Base-by-base conservation (phyloP, 202 grass and related monocot genomes). In the Carex arenaria region DNA sequence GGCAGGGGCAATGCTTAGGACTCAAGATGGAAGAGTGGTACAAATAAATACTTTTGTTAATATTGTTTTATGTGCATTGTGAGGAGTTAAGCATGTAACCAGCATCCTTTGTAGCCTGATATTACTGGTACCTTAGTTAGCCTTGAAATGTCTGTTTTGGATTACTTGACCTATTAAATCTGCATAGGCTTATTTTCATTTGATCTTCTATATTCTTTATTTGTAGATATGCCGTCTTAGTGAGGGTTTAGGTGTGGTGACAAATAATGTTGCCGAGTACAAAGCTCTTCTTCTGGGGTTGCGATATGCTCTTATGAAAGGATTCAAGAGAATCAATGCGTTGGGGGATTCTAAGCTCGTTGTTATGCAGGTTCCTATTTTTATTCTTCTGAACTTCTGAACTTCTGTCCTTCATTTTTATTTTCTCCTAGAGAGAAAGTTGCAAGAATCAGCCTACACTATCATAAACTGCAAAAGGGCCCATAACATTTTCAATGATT, bases 211-310 rank as follows among this genome's bases (percentile, higher is more conserved):
- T 85, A 7, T 66, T 64, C 19, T 67, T 61, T 87, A 69, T 57
- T 69, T 90, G 84, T 86, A 92, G 91, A 91, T 97, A 91, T 94
- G 80, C 79, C 88, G 84, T 43, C 72, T 94, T 67, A 84, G 92
- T 77, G 92, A 97, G 85, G 94, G 92, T 83, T 88, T 97, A 87
- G 92, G 90, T 88, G 49, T 92, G 18, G 83, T 20, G 66, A 97
- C 92, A 72, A 97, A 91, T 91, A 92, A 97, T 88, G 85, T 86
- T 81, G 94, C 94, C 3, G 92, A 97, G 77, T 97, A 97, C 43
- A 81, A 84, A 60, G 86, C 90, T 77, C 74, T 94, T 80, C 86
- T 91, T 56, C 87, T 89, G 83, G 94, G 92, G 64, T 66, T 97
- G 85, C 89, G 63, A 88, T 85, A 92, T 64, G 92, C 94, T 61